These are phyloP conservation scores for Saccharomyces hybrid DNA, from an alignment of 1,139 yeast genomes.

Conservation along the genomic window DNA sequence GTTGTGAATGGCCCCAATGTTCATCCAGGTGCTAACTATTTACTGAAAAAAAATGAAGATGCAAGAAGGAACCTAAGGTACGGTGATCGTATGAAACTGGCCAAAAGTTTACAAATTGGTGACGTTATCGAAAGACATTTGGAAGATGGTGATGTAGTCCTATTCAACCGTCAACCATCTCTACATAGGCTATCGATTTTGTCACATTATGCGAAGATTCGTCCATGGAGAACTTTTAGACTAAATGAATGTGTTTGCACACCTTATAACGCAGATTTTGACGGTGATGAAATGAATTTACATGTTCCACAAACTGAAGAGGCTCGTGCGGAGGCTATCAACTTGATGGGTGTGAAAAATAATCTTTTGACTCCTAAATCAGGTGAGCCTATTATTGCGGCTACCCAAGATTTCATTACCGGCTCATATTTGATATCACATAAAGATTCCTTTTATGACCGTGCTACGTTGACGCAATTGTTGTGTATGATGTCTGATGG, in stretches of 20 bases:
- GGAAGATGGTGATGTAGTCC: constrained; percentile 93
- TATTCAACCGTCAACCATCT: constrained; percentile 97
- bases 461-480: constrained; percentile 76
- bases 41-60: constrained; percentile 73
- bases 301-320: constrained; percentile 99
- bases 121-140: constrained; percentile 97
- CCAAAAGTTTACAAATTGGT: constrained; percentile 71
- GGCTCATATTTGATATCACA: constrained; percentile 90
- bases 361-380: constrained; percentile 92
- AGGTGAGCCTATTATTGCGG: constrained; percentile 99
- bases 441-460: constrained; percentile 86
- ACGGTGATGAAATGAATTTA: constrained; percentile 98
- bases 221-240: constrained; percentile 98
- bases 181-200: constrained; percentile 89
- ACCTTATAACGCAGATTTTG: constrained; percentile 98
- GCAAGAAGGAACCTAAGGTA: constrained; percentile 84
- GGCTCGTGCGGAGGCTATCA: constrained; percentile 96
- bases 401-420: constrained; percentile 98
- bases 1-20: constrained; percentile 78
- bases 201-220: constrained; percentile 89
- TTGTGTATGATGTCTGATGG: constrained; percentile 97
- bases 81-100: constrained; percentile 76
- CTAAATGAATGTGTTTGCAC: constrained; percentile 99
- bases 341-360: constrained; percentile 95
- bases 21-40: constrained; percentile 96